phyloP scores from a whole-genome alignment of 1,284 basidiomycete species.

The Cystobasidium sp. region DNA sequence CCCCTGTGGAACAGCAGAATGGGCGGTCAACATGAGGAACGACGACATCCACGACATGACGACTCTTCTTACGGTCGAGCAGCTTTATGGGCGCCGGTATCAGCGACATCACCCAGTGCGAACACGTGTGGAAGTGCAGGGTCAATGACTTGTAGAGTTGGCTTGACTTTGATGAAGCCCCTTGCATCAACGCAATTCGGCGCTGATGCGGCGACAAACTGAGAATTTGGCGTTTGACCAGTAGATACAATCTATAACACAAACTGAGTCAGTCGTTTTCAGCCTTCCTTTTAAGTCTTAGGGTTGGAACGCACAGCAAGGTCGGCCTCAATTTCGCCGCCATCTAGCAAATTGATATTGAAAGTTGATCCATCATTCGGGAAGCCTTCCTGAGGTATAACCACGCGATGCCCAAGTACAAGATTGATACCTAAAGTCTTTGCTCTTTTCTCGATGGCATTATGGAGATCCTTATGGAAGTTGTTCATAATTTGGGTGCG shows the following conservation, averaged over 20 bases:
- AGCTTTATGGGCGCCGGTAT: conserved; percentile 69
- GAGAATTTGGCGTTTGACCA: conserved; percentile 72
- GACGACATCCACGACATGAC: neutral
- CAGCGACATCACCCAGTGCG: conserved; percentile 70
- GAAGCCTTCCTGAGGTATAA: conserved; percentile 32
- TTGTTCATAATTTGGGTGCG: conserved; percentile 65
- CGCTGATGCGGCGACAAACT: conserved; percentile 62
- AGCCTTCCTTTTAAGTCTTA: neutral
- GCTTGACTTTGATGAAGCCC: conserved; percentile 46
- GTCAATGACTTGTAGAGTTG: conserved; percentile 44
- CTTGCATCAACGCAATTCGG: conserved; percentile 50
- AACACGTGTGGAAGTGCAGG: conserved; percentile 65
- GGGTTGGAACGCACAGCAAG: conserved; percentile 62
- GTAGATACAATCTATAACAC: conserved; percentile 68
- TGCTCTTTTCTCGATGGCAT: conserved; percentile 53
- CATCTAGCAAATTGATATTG: conserved; percentile 60
- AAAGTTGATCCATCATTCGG: conserved; percentile 46
- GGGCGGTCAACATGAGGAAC: neutral
- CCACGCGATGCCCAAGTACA: conserved; percentile 29
- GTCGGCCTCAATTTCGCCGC: conserved; percentile 67
- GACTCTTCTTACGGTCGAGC: conserved; percentile 53
- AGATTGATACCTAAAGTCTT: conserved; percentile 34
- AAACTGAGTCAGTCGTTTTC: neutral
- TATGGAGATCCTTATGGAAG: conserved; percentile 67
- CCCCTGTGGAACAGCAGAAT: conserved; percentile 44